A percentile compares a stretch with the other conserved stretches of the same genome.
Evolutionary conservation across 805 yeast genomes (phyloP).

Genomic region (Hanseniaspora lindneri): DNA sequence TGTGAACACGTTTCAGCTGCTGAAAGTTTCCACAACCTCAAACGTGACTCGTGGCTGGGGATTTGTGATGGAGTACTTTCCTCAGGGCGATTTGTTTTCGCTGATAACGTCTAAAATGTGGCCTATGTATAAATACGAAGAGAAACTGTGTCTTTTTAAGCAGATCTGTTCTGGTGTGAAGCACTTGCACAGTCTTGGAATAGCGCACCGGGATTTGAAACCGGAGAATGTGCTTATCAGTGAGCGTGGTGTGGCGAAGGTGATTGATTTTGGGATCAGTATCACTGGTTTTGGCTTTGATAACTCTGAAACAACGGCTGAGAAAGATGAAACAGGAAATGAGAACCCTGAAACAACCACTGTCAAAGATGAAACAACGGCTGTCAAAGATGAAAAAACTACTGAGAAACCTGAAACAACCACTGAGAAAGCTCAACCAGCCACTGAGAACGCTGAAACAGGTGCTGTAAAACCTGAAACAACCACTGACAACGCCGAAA

Average conservation of each 20-base stretch:
- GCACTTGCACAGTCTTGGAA: constrained; percentile 51
- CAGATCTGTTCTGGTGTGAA: constrained; percentile 53
- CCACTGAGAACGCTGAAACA: not conserved
- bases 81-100: constrained; percentile 50
- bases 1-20: constrained; percentile 41
- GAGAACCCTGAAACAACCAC: too few relatives aligned
- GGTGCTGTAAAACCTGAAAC: not conserved
- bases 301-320: too few relatives aligned
- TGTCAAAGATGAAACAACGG: too few relatives aligned
- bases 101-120: constrained; percentile 47
- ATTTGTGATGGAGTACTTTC: constrained; percentile 51
- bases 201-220: constrained; percentile 63
- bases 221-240: constrained; percentile 62
- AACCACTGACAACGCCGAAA: not conserved
- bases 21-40: constrained; percentile 46
- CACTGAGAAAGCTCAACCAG: not conserved
- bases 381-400: not conserved
- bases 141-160: constrained; percentile 56
- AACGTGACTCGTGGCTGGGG: constrained; percentile 63
- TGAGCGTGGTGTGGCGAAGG: constrained; percentile 47
- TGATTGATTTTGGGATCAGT: constrained; percentile 70
- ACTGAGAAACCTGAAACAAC: too few relatives aligned
- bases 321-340: not conserved
- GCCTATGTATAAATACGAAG: constrained; percentile 40
- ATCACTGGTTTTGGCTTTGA: constrained; percentile 27